Percentiles rank a stretch among this genome's conserved stretches.
Conservation (phyloP, 2,329 filamentous ascomycete genomes). For the Elsinoe perseae region DNA sequence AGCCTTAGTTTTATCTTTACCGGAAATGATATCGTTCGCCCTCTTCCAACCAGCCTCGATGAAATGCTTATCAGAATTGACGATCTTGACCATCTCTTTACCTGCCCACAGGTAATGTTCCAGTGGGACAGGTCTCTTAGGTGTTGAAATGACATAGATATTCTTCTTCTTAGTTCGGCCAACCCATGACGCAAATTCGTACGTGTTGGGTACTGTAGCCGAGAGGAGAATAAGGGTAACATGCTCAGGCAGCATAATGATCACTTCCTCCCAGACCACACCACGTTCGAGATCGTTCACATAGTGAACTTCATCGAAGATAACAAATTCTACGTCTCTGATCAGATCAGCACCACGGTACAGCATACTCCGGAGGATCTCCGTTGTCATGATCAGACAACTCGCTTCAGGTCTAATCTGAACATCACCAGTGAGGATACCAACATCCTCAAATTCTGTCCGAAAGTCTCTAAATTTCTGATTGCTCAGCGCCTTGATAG, state of each 20-base stretch:
- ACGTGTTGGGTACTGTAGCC: slow-evolving; percentile 92
- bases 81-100: slow-evolving; percentile 89
- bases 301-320: slow-evolving; percentile 98
- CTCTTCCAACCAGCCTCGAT: slow-evolving; percentile 91
- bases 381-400: slow-evolving; percentile 98
- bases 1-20: slow-evolving; percentile 67
- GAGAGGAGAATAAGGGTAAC: slow-evolving; percentile 92
- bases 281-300: slow-evolving; percentile 94
- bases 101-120: slow-evolving; percentile 96
- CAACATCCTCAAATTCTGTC: slow-evolving; percentile 84
- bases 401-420: slow-evolving; percentile 97
- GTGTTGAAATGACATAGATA: slow-evolving; percentile 96
- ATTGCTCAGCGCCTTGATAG: slow-evolving; percentile 96
- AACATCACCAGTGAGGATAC: slow-evolving; percentile 93
- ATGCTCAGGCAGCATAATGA: slow-evolving; percentile 98
- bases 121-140: slow-evolving; percentile 86
- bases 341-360: slow-evolving; percentile 94
- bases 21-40: slow-evolving; percentile 72
- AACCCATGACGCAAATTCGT: slow-evolving; percentile 98
- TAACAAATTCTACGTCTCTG: slow-evolving; percentile 94
- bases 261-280: slow-evolving; percentile 99
- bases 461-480: slow-evolving; percentile 98
- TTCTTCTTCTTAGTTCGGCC: slow-evolving; percentile 97
- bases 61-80: slow-evolving; percentile 86
- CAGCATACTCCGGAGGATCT: slow-evolving; percentile 96